Conservation (phyloP, 176 grass and related monocot species). For the Ananas comosus region DNA sequence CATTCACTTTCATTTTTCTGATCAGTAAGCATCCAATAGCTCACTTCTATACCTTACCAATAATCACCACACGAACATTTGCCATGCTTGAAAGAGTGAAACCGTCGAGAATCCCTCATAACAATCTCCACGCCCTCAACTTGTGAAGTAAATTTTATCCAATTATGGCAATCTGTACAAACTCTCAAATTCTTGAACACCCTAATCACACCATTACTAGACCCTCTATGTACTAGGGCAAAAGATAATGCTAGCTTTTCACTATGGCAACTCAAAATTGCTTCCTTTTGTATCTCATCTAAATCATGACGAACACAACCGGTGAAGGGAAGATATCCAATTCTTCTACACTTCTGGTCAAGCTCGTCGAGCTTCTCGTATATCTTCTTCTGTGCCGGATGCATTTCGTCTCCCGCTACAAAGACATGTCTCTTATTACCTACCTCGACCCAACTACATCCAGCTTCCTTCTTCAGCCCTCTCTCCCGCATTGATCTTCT, state of each 20-base stretch:
- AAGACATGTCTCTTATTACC: conserved; percentile 18
- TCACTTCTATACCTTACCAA: not conserved
- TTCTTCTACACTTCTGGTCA: conserved; percentile 4
- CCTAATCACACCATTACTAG: not conserved
- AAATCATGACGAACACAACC: conserved; percentile 13
- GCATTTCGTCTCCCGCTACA: conserved; percentile 5
- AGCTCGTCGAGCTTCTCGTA: conserved; percentile 10
- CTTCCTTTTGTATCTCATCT: conserved; percentile 8
- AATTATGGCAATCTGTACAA: conserved; percentile 13
- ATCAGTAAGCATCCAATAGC: no score
- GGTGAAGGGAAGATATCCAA: conserved; percentile 15
- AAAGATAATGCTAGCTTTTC: conserved; percentile 15
- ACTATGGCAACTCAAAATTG: conserved; percentile 10
- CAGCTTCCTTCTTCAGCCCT: conserved; percentile 22
- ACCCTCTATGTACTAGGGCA: not conserved
- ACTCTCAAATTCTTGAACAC: conserved; percentile 22
- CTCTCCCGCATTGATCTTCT: conserved; percentile 6
- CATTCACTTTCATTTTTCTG: no score
- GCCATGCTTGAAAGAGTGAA: conserved; percentile 15
- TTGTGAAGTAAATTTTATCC: conserved; percentile 15
- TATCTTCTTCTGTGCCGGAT: conserved; percentile 4
- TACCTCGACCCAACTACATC: conserved; percentile 20
- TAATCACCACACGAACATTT: conserved; percentile 18
- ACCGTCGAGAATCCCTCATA: conserved; percentile 13
- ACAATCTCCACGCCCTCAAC: not conserved